Base-by-base conservation (phyloP, 345 rosid genomes). In the Citrus sp. region DNA sequence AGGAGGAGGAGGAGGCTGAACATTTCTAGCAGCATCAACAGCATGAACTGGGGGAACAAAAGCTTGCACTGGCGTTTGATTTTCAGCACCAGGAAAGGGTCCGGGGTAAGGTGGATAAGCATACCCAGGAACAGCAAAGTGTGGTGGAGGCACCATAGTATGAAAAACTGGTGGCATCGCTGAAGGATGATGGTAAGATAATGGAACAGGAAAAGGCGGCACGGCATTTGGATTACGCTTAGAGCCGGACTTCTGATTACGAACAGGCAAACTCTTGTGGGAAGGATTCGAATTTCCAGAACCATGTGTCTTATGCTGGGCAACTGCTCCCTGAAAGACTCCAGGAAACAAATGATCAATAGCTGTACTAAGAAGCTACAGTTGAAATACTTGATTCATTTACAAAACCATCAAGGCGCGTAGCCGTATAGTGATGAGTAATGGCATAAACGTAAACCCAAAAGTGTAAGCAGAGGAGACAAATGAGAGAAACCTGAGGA, bases 111-210 rank as follows among this genome's bases (percentile, higher is more conserved):
- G 89, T 38, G 75, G 93, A 75, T 85, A 95, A 51, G 82, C 85
- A 83, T 76, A 92, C 55, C 91, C 95, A 67, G 94, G 85, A 81
- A 88, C 83, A 27, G 91, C 84, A 81, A 89, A 83, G 63, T 89
- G 94, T 22, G 94, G 92, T 46, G 86, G 91, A 81, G 92, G 90
- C 62, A 82, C 80, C 90, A 89, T 85, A 76, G 91, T 82, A 82
- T 86, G 93, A 79, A 88, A 85, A 79, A 89, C 79, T 73, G 87
- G 86, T 5, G 85, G 88, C 62, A 83, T 58, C 21, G 5, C 18
- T 0, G 87, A 37, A 25, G 86, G 91, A 75, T 87, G 97, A 79
- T 79, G 85, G 80, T 90, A 92, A 54, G 93, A 87, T 32, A 86
- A 79, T 9, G 87, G 89, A 72, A 84, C 77, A 59, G 91, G 85